These are phyloP conservation scores for Maudiozyma turicensis DNA, from an alignment of 805 yeast genomes.

Conservation along the genomic window DNA sequence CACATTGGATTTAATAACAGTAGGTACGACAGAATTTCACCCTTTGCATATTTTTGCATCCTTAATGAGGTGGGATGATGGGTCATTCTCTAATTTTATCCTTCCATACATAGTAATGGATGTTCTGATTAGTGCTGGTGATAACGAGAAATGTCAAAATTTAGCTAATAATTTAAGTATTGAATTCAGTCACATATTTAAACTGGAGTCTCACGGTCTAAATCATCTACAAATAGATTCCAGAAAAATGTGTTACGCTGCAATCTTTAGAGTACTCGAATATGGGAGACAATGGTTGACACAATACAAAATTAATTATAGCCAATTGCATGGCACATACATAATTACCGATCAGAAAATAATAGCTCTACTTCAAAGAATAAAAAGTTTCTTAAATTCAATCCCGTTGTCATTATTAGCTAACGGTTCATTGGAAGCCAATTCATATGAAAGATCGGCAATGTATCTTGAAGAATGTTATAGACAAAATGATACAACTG, in stretches of 20 bases:
- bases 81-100: constrained; percentile 56
- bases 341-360: constrained; percentile 19
- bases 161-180: constrained; percentile 36
- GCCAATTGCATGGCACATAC: constrained; percentile 20
- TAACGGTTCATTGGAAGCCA: constrained; percentile 68
- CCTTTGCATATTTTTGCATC: constrained; percentile 57
- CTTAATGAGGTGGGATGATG: constrained; percentile 59
- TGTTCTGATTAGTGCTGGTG: constrained; percentile 44
- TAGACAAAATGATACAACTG: constrained; percentile 27
- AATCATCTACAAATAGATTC: constrained; percentile 51
- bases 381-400: constrained; percentile 39
- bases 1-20: constrained; percentile 52
- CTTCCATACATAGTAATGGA: constrained; percentile 70
- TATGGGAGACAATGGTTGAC: constrained; percentile 71
- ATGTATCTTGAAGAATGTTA: constrained; percentile 73
- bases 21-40: constrained; percentile 26
- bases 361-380: constrained; percentile 26
- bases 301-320: constrained; percentile 30
- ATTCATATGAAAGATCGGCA: constrained; percentile 79
- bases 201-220: constrained; percentile 34
- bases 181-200: constrained; percentile 56
- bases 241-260: constrained; percentile 55
- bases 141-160: constrained; percentile 32
- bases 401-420: constrained; percentile 70
- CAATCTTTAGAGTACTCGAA: constrained; percentile 71